These are phyloP conservation scores for Lanzia echinophila DNA, from an alignment of 2,329 filamentous ascomycete genomes.

Conservation along the genomic window DNA sequence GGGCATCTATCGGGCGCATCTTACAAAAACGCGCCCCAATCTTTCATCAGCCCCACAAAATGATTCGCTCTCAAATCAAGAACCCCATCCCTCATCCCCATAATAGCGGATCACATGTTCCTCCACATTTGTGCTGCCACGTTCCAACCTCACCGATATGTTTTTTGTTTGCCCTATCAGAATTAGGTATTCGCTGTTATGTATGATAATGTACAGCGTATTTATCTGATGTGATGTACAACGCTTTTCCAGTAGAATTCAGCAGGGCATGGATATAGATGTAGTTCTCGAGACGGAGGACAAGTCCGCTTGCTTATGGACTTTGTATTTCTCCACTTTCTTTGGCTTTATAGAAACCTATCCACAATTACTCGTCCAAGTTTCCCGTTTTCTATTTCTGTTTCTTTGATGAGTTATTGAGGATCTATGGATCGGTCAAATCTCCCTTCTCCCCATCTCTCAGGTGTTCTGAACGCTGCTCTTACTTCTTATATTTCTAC, in stretches of 20 bases:
- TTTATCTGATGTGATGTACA: not conserved
- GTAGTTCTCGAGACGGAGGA: no score
- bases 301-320: not conserved
- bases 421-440: not conserved
- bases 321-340: not conserved
- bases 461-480: not conserved
- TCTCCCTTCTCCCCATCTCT: not conserved
- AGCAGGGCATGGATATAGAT: not conserved
- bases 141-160: not conserved
- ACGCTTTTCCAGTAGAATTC: not conserved
- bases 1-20: not conserved
- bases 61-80: conserved; percentile 5
- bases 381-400: no score
- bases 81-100: not conserved
- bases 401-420: no score
- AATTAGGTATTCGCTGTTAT: no score
- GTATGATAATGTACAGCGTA: not conserved
- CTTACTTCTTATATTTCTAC: not conserved
- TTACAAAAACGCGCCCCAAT: not conserved
- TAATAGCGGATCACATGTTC: conserved; percentile 1
- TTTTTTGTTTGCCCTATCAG: no score
- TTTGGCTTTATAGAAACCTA: no score
- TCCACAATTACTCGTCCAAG: no score
- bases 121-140: not conserved
- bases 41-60: not conserved